Base-by-base conservation (phyloP, 768 basidiomycete species). In the Panaeolus cyanescens region DNA sequence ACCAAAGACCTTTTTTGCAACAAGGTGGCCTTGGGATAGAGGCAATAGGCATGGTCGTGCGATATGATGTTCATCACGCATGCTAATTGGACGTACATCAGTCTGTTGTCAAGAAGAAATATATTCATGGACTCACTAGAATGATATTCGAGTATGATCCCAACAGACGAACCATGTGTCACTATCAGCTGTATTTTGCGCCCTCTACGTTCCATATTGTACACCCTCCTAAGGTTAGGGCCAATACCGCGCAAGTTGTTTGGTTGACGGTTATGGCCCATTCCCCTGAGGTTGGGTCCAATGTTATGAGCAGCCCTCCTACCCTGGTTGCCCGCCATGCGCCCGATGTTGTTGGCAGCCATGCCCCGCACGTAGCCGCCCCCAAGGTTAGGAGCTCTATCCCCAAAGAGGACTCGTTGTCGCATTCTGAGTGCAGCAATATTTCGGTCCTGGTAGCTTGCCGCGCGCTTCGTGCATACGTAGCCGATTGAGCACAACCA, bases 21-120 rank as follows among this genome's bases (percentile, higher is more conserved):
- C 40, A 80, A 77, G 0, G 80, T 83, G 1, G 74, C 78, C 0
- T 58, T 32, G 1, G 80, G 81, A 63, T 75, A 82, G 5, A 80
- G 62, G 0, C 75, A 70, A 56, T 79, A 80, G 2, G 81, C 81
- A 0, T 67, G 65, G 10, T 75, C 67, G 59, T 70, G 72, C 1
- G 76, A 70, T 59, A 83, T 80, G 1, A 81, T 63, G 58, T 83
- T 83, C 74, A 80, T 77, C 4, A 80, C 80, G 40, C 74, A 74
- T 1, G 79, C 80, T 78, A 40, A n/a, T n/a, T n/a, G n/a, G n/a
- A n/a, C n/a, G n/a, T n/a, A n/a, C n/a, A n/a, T n/a, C n/a, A n/a
- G n/a, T n/a, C n/a, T n/a, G n/a, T n/a, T n/a, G n/a, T n/a, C n/a
- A n/a, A n/a, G n/a, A n/a, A n/a, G n/a, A n/a, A n/a, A n/a, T n/a